Base-by-base conservation (phyloP, 768 basidiomycete species). In the Mycena galericulata region DNA sequence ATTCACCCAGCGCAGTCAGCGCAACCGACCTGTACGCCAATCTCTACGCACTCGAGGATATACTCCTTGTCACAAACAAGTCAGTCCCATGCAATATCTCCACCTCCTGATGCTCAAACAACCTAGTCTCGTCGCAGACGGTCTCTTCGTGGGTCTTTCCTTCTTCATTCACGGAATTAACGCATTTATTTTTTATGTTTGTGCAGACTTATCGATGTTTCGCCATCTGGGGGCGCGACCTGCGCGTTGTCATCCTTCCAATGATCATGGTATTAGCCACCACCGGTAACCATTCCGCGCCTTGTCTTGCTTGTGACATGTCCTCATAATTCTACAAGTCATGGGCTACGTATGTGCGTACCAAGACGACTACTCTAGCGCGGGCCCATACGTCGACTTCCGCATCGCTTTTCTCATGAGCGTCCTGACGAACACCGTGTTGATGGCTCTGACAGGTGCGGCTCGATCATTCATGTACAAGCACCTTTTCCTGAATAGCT, bases 1-100 rank as follows among this genome's bases (percentile, higher is more conserved):
- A 49, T 27, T 49, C 36, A 9, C 2, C 26, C 32, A 11, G 38
- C 14, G 41, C 54, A 1, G n/a, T 47, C 5, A 12, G 58, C n/a
- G 1, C 18, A 11, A n/a, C 10, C 17, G 47, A 29, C 1, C 11
- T 29, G 20, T 46, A 36, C n/a, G 22, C 1, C 24, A 29, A 20
- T 15, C 45, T 64, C 30, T 29, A 15, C 18, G 12, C n/a, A 15
- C 43, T 26, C 1, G 26, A 40, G n/a, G 54, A 56, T 18, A 38
- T 64, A 26, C 45, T 64, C 22, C 45, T 64, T 26, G 54, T 40
- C 45, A 64, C 62, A 32, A 64, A 64, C 18, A 64, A 64, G 62
- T 64, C 32, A 46, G 30, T 9, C 18, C 20, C 4, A 26, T 20
- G 17, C 27, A 18, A 30, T 18, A 14, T 29, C 1, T 6, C 34